A percentile compares a stretch with the other conserved stretches of the same genome.
Evolutionary conservation across 2,329 filamentous ascomycete genomes (phyloP).

Genomic region (Aureobasidium zeae): DNA sequence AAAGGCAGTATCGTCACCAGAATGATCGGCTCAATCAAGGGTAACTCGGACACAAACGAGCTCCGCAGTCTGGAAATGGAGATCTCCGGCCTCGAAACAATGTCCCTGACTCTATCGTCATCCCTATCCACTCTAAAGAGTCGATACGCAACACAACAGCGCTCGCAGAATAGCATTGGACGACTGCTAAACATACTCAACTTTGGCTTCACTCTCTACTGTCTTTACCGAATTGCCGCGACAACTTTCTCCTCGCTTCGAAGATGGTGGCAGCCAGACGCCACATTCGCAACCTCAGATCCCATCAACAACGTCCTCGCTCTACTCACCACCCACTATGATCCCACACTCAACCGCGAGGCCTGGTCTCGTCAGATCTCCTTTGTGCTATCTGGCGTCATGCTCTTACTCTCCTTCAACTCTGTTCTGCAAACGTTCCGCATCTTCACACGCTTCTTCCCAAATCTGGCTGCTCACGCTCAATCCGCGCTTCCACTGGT

Average conservation of each 20-base stretch:
- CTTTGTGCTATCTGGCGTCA: constrained; percentile 72
- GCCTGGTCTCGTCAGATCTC: constrained; percentile 80
- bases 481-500: constrained; percentile 71
- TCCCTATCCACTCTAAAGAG: constrained; percentile 55
- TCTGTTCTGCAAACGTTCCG: constrained; percentile 78
- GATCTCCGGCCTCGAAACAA: constrained; percentile 68
- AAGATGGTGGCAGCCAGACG: constrained; percentile 38
- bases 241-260: constrained; percentile 60
- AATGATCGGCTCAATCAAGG: constrained; percentile 61
- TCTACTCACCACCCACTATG: constrained; percentile 72
- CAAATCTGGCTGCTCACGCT: constrained; percentile 60
- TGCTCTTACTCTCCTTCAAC: constrained; percentile 72
- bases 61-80: constrained; percentile 56
- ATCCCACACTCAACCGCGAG: constrained; percentile 69
- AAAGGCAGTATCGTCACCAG: constrained; percentile 59
- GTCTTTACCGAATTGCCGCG: constrained; percentile 70
- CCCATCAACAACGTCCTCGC: constrained; percentile 78
- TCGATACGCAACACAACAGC: constrained; percentile 54
- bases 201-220: constrained; percentile 70
- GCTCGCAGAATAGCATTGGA: constrained; percentile 58
- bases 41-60: constrained; percentile 48
- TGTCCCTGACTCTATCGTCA: constrained; percentile 62
- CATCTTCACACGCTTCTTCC: constrained; percentile 67
- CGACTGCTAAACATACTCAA: constrained; percentile 54
- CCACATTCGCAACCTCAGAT: constrained; percentile 59